phyloP scores from a whole-genome alignment of 2,329 filamentous ascomycete species.

The Ophiobolus disseminans region DNA sequence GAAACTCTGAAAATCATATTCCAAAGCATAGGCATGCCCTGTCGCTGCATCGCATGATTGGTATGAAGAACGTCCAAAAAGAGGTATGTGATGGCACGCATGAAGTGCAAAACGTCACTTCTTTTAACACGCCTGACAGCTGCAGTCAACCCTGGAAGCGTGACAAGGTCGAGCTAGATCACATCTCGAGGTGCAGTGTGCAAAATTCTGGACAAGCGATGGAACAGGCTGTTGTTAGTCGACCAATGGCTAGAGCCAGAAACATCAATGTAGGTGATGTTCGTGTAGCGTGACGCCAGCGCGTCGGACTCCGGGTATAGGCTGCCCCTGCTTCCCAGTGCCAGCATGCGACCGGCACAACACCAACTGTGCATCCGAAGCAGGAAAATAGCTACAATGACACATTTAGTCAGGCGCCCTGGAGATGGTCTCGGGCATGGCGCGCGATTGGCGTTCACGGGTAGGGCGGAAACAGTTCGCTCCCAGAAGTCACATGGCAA shows the following conservation, averaged over 20 bases:
- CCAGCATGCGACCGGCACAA: slow-evolving; percentile 3
- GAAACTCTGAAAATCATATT: background rate
- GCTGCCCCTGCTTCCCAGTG: slow-evolving; percentile 2
- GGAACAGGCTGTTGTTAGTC: too few species aligned
- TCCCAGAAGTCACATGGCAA: slow-evolving; percentile 13
- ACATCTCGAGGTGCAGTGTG: too few species aligned
- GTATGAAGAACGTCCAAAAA: too few species aligned
- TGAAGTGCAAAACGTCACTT: background rate
- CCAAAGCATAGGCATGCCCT: too few species aligned
- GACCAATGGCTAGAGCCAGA: too few species aligned
- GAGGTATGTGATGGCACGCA: background rate
- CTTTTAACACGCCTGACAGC: too few species aligned
- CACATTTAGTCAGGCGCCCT: slow-evolving; percentile 5
- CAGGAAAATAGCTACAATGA: slow-evolving; percentile 2
- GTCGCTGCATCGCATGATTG: too few species aligned
- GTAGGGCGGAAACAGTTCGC: slow-evolving; percentile 16
- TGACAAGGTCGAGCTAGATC: too few species aligned
- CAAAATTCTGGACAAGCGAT: too few species aligned
- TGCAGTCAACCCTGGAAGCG: too few species aligned
- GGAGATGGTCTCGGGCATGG: slow-evolving; percentile 1
- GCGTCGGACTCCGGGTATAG: background rate
- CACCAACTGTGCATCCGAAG: background rate
- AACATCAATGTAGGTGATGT: too few species aligned
- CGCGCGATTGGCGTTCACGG: slow-evolving; percentile 6
- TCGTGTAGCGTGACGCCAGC: too few species aligned